Evolutionary conservation across 2,329 filamentous ascomycete genomes (phyloP).

Genomic region (Fusarium citri): DNA sequence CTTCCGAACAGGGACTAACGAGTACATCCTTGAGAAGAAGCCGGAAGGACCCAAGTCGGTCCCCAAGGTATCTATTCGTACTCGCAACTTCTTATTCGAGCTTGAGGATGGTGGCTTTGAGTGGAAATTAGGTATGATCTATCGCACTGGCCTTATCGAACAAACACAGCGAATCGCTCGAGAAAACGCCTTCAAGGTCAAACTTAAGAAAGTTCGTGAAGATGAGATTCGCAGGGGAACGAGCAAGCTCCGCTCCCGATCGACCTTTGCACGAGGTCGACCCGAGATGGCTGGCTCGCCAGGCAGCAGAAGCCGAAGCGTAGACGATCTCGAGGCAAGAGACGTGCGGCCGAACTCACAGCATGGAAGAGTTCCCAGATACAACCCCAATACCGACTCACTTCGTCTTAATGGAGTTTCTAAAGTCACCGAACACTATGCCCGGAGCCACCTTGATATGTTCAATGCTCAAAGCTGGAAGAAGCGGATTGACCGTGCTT

Average conservation of each 20-base stretch:
- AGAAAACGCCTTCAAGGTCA: slow-evolving; percentile 89
- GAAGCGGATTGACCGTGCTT: slow-evolving; percentile 83
- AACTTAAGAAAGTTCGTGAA: slow-evolving; percentile 85
- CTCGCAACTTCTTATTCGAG: slow-evolving; percentile 87
- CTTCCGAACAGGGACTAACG: slow-evolving; percentile 86
- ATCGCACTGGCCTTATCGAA: slow-evolving; percentile 87
- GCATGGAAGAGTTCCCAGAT: slow-evolving; percentile 66
- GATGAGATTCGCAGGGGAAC: slow-evolving; percentile 69
- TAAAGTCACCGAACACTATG: slow-evolving; percentile 80
- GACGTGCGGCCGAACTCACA: slow-evolving; percentile 48
- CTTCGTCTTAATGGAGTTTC: slow-evolving; percentile 75
- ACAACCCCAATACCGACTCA: slow-evolving; percentile 80
- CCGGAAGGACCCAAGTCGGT: slow-evolving; percentile 88
- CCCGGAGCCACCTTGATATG: slow-evolving; percentile 77
- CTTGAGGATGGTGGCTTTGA: slow-evolving; percentile 97
- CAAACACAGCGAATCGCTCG: slow-evolving; percentile 90
- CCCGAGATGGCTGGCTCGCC: slow-evolving; percentile 48
- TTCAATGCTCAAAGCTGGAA: slow-evolving; percentile 95
- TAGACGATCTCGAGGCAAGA: slow-evolving; percentile 56
- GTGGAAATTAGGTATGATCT: slow-evolving; percentile 96
- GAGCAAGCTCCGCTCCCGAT: slow-evolving; percentile 66
- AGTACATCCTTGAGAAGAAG: slow-evolving; percentile 87
- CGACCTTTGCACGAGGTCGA: slow-evolving; percentile 57
- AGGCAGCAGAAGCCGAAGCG: slow-evolving; percentile 66
- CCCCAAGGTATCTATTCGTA: slow-evolving; percentile 85